These are phyloP conservation scores for Marchantia paleacea DNA, from an alignment of 225 moss, liverwort and hornwort genomes.

Conservation along the genomic window DNA sequence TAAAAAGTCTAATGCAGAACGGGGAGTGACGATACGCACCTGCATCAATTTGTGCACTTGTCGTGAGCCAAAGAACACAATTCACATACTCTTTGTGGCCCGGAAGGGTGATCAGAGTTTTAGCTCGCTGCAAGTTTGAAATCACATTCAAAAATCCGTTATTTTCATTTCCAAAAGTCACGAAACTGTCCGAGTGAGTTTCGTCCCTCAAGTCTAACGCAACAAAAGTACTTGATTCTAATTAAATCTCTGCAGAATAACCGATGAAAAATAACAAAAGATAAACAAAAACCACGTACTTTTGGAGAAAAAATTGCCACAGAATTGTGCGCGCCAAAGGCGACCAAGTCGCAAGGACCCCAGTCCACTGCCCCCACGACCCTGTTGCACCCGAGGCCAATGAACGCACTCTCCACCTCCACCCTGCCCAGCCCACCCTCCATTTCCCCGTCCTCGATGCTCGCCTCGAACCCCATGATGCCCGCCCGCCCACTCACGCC, in stretches of 20 bases:
- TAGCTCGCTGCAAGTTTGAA: constrained; percentile 55
- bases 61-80: constrained; percentile 83
- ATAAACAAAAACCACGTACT: constrained; percentile 24
- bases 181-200: background rate
- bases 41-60: constrained; percentile 37
- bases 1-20: background rate
- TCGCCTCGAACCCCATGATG: constrained; percentile 16
- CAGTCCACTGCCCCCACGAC: constrained; percentile 72
- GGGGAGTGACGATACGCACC: constrained; percentile 33
- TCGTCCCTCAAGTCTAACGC: background rate
- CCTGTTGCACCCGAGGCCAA: constrained; percentile 84
- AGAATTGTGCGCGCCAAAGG: constrained; percentile 80
- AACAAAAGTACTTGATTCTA: background rate
- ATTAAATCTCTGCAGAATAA: background rate
- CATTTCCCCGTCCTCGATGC: constrained; percentile 16
- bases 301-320: constrained; percentile 75
- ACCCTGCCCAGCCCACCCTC: constrained; percentile 16
- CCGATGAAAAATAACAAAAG: background rate
- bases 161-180: background rate
- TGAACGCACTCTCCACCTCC: constrained; percentile 59
- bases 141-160: background rate
- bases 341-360: constrained; percentile 82
- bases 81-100: constrained; percentile 84
- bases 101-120: constrained; percentile 72
- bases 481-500: background rate